Evolutionary conservation across 2,329 filamentous ascomycete genomes (phyloP).

Genomic region (Epichloe elymi): DNA sequence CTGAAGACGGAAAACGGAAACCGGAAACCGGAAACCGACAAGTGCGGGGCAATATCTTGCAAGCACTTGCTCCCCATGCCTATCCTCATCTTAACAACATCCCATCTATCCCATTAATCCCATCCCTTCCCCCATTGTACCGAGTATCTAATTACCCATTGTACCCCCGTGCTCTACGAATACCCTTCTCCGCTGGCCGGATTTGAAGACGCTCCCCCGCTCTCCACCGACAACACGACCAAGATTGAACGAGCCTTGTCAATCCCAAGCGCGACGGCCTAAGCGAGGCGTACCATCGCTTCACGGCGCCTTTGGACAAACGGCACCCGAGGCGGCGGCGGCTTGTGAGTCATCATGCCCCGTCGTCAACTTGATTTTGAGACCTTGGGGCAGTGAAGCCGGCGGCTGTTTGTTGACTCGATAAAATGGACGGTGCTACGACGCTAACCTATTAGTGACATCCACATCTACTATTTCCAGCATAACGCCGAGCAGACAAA

Average conservation of each 20-base stretch:
- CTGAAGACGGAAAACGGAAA: too few species aligned
- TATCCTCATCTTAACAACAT: too few species aligned
- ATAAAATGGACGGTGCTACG: background rate
- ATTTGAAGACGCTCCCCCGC: slow-evolving; percentile 42
- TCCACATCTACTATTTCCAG: slow-evolving; percentile 75
- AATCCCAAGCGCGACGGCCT: slow-evolving; percentile 49
- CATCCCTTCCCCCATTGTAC: too few species aligned
- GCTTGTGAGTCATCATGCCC: slow-evolving; percentile 43
- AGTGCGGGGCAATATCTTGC: too few species aligned
- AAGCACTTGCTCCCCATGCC: too few species aligned
- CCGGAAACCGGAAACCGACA: too few species aligned
- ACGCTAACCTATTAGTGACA: slow-evolving; percentile 38
- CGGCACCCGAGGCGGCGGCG: slow-evolving; percentile 54
- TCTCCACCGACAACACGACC: slow-evolving; percentile 45
- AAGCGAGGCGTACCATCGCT: slow-evolving; percentile 58
- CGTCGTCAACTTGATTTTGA: too few species aligned
- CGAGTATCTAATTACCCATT: slow-evolving; percentile 4
- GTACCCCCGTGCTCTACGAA: slow-evolving; percentile 9
- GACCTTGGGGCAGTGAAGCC: too few species aligned
- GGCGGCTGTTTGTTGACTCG: background rate
- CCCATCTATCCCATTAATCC: too few species aligned
- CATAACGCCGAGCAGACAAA: slow-evolving; percentile 46
- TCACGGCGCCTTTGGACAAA: slow-evolving; percentile 58
- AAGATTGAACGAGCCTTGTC: slow-evolving; percentile 63
- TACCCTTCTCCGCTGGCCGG: slow-evolving; percentile 40